These are phyloP conservation scores for Puccinia brachypodii DNA, from an alignment of 1,284 basidiomycete genomes.

Conservation along the genomic window DNA sequence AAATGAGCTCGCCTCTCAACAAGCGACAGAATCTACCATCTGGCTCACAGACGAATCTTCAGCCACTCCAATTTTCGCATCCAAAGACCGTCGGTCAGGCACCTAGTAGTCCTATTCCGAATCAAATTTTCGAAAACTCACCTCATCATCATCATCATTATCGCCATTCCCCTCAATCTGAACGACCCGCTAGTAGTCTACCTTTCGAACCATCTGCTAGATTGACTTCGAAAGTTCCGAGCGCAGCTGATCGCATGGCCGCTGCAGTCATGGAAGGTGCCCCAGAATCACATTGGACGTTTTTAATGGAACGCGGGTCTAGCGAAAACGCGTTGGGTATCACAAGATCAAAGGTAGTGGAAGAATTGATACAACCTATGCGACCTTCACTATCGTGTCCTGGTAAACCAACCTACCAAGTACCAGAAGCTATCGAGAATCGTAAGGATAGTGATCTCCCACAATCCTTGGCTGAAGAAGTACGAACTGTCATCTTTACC, in stretches of 20 bases:
- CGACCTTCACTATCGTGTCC: slow-evolving; percentile 26
- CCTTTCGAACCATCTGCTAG: slow-evolving; percentile 4
- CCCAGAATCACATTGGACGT: slow-evolving; percentile 35
- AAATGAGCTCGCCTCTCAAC: slow-evolving; percentile 32
- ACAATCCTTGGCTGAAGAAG: slow-evolving; percentile 37
- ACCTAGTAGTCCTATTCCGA: not conserved
- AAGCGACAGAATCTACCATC: slow-evolving; percentile 12
- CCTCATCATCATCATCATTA: not conserved
- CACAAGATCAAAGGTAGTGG: slow-evolving; percentile 40
- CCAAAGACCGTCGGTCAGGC: not conserved
- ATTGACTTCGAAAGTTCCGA: slow-evolving; percentile 11
- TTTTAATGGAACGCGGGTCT: slow-evolving; percentile 1
- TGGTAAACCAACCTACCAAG: not conserved
- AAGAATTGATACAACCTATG: slow-evolving; percentile 40
- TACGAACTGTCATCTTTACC: not conserved
- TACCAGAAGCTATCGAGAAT: not conserved
- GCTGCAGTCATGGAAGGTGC: slow-evolving; percentile 47
- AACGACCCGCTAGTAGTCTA: not conserved
- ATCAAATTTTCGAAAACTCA: not conserved
- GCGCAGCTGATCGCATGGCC: slow-evolving; percentile 35
- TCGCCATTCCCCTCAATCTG: not conserved
- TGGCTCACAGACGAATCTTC: not conserved
- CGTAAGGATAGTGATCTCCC: slow-evolving; percentile 43
- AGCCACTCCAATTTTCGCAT: not conserved
- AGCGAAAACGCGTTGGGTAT: slow-evolving; percentile 12